A percentile compares a stretch with the other conserved stretches of the same genome.
These are phyloP conservation scores for Ceratopteris richardii DNA, from an alignment of 75 land plant species.

Conservation along the genomic window DNA sequence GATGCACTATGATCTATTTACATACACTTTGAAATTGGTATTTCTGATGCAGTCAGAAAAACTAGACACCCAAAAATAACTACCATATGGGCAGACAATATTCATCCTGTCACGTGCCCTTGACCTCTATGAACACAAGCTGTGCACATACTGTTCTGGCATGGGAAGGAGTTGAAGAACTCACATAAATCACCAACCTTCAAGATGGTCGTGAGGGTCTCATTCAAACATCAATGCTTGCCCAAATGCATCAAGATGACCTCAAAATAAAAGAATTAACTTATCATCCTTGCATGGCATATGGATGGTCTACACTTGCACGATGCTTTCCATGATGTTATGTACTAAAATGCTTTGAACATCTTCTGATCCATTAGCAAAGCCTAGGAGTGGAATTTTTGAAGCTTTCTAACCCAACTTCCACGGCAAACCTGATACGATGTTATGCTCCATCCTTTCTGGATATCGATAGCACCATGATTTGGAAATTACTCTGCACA, in stretches of 20 bases:
- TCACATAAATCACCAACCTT: background rate
- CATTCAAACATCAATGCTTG: background rate
- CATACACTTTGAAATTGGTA: background rate
- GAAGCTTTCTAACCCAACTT: background rate
- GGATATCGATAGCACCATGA: background rate
- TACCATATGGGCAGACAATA: background rate
- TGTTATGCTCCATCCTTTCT: background rate
- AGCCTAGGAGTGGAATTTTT: background rate
- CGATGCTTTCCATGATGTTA: background rate
- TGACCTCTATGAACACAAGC: background rate
- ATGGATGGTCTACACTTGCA: background rate
- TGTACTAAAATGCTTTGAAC: background rate
- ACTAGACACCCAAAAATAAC: background rate
- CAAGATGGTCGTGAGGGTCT: background rate
- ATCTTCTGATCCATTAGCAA: background rate
- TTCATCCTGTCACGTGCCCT: background rate
- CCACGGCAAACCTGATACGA: background rate
- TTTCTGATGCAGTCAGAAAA: background rate
- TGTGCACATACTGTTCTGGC: background rate
- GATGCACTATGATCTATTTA: background rate
- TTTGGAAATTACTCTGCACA: background rate
- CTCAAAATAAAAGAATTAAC: constrained; percentile 1
- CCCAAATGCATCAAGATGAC: constrained; percentile 4
- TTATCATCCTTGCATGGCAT: background rate
- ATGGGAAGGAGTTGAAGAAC: background rate